Percentiles rank a stretch among this genome's conserved stretches.
These are phyloP conservation scores for Escovopsis weberi DNA, from an alignment of 2,329 filamentous ascomycete species.

Conservation along the genomic window DNA sequence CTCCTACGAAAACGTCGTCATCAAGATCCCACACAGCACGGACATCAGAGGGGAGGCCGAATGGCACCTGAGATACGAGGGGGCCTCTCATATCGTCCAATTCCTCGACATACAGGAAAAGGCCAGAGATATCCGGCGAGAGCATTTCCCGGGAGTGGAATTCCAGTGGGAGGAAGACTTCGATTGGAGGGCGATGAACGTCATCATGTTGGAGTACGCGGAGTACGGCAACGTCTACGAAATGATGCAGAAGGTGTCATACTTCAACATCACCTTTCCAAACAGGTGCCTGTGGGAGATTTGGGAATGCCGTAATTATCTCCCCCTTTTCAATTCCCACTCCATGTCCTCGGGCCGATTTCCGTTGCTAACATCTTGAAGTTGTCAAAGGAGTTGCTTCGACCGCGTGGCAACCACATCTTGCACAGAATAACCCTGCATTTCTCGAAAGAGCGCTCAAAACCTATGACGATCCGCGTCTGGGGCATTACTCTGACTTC, in stretches of 20 bases:
- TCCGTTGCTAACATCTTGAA: constrained; percentile 6
- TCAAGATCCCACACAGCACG: constrained; percentile 10
- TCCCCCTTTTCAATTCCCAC: too few relatives aligned
- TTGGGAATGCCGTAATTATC: constrained; percentile 14
- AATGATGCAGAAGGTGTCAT: constrained; percentile 8
- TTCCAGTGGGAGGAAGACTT: background rate
- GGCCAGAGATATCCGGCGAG: constrained; percentile 4
- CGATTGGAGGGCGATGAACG: constrained; percentile 1
- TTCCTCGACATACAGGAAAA: constrained; percentile 10
- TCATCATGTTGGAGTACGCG: constrained; percentile 15
- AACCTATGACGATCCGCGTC: background rate
- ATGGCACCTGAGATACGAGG: constrained; percentile 15
- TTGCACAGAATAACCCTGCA: background rate
- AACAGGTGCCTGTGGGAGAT: constrained; percentile 15
- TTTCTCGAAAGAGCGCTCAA: constrained; percentile 2
- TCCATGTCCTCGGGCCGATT: too few relatives aligned
- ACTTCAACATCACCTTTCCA: constrained; percentile 4
- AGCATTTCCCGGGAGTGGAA: constrained; percentile 1
- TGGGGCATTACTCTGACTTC: background rate
- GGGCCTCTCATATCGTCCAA: constrained; percentile 15
- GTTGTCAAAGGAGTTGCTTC: constrained; percentile 15
- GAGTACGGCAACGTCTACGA: constrained; percentile 11
- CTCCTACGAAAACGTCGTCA: constrained; percentile 10
- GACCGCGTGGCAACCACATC: constrained; percentile 12
- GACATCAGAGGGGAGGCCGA: constrained; percentile 6